Percentiles rank a stretch among this genome's conserved stretches.
Evolutionary conservation across 2,329 filamentous ascomycete species (phyloP).

Genomic region (Zymoseptoria brevis): DNA sequence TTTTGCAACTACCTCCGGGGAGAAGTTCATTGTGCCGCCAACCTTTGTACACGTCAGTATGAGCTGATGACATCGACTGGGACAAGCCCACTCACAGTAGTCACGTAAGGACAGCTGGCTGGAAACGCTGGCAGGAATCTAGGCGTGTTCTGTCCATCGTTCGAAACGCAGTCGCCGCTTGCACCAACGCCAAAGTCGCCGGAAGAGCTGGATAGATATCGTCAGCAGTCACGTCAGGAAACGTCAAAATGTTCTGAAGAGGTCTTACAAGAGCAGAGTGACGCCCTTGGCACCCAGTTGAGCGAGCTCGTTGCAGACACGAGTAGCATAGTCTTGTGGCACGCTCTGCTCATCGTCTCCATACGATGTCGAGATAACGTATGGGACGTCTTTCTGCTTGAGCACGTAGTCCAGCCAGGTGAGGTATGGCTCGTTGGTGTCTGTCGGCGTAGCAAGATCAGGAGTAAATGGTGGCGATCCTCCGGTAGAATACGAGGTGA

Average conservation of each 20-base stretch:
- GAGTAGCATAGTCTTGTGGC: slow-evolving; percentile 49
- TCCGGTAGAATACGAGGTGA: neutral
- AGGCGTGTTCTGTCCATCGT: slow-evolving; percentile 36
- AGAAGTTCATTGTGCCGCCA: slow-evolving; percentile 35
- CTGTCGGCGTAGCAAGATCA: neutral
- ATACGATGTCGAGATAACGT: slow-evolving; percentile 56
- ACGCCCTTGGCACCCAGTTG: slow-evolving; percentile 56
- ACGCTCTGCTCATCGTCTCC: slow-evolving; percentile 57
- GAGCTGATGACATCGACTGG: slow-evolving; percentile 10
- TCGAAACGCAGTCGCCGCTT: slow-evolving; percentile 35
- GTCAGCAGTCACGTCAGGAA: too few species aligned
- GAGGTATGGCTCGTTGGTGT: slow-evolving; percentile 60
- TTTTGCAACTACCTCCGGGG: slow-evolving; percentile 35
- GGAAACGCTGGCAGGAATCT: slow-evolving; percentile 37
- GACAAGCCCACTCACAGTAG: slow-evolving; percentile 25
- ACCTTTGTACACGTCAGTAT: slow-evolving; percentile 30
- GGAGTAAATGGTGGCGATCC: neutral
- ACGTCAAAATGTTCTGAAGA: slow-evolving; percentile 31
- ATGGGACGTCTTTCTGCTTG: slow-evolving; percentile 46
- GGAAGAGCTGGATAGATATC: neutral
- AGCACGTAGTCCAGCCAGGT: slow-evolving; percentile 52
- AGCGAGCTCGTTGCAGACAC: slow-evolving; percentile 55
- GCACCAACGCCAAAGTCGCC: slow-evolving; percentile 51
- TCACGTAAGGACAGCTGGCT: slow-evolving; percentile 38
- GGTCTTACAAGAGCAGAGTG: slow-evolving; percentile 43